These are phyloP conservation scores for Lasiodiplodia sp. DNA, from an alignment of 2,329 filamentous ascomycete genomes.

Conservation along the genomic window DNA sequence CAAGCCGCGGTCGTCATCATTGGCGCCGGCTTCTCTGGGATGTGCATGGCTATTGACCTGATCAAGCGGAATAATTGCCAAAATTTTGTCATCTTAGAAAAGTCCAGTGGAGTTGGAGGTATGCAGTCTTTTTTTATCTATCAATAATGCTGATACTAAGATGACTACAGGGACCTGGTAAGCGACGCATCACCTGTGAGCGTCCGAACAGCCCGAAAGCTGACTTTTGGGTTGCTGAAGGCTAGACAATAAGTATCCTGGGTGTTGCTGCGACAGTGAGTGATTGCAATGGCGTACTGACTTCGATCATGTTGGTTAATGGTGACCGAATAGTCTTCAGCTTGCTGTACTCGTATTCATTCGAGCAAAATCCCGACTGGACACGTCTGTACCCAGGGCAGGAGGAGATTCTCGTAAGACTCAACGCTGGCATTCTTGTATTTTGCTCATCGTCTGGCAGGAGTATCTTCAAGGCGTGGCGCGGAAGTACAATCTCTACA, in stretches of 20 bases:
- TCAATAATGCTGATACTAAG: conserved; percentile 12
- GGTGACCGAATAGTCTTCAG: conserved; percentile 52
- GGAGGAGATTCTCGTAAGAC: conserved; percentile 62
- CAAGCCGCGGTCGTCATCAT: conserved; percentile 65
- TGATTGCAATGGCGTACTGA: not conserved
- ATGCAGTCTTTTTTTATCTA: conserved; percentile 44
- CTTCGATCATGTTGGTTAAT: not conserved
- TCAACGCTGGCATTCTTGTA: not conserved
- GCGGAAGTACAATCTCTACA: conserved; percentile 62
- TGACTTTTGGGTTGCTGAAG: not conserved
- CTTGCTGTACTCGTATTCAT: conserved; percentile 66
- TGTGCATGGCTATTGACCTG: conserved; percentile 65
- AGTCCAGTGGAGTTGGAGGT: conserved; percentile 60
- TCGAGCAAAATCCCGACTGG: conserved; percentile 67
- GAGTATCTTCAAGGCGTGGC: conserved; percentile 62
- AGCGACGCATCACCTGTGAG: not conserved
- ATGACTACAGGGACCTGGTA: conserved; percentile 8
- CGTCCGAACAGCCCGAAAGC: not conserved
- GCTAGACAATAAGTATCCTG: conserved; percentile 64
- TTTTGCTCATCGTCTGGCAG: conserved; percentile 34
- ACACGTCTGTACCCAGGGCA: conserved; percentile 65
- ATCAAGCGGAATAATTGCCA: conserved; percentile 59
- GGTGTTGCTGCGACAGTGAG: conserved; percentile 61
- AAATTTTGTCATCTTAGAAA: conserved; percentile 66
- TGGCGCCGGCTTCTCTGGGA: conserved; percentile 62